phyloP scores from a whole-genome alignment of 2,329 filamentous ascomycete genomes.

The Fusarium heterosporum region DNA sequence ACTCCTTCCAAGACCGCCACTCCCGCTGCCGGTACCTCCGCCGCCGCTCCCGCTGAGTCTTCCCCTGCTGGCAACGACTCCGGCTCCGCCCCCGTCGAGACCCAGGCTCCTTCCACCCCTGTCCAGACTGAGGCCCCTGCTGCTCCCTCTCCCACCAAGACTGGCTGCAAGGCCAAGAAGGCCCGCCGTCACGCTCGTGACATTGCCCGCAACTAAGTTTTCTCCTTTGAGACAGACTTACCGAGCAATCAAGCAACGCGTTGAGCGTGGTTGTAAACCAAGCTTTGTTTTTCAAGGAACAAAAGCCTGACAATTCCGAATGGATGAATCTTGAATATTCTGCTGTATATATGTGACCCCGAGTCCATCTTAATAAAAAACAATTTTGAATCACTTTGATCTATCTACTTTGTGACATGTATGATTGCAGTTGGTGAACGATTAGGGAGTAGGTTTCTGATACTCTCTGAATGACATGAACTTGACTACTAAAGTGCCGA shows the following conservation, averaged over 20 bases:
- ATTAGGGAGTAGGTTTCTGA: no score
- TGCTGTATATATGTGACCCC: conserved; percentile 48
- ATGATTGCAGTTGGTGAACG: no score
- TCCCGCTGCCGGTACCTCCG: conserved; percentile 10
- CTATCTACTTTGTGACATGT: no score
- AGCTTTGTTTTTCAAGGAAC: conserved; percentile 28
- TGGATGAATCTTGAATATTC: conserved; percentile 43
- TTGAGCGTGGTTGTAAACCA: conserved; percentile 38
- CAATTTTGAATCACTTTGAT: neutral
- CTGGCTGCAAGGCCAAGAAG: conserved; percentile 44
- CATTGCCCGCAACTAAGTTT: conserved; percentile 35
- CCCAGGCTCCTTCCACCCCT: conserved; percentile 17
- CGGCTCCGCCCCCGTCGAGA: conserved; percentile 17
- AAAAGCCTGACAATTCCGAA: conserved; percentile 16
- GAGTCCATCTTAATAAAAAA: conserved; percentile 36
- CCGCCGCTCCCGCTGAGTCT: conserved; percentile 26
- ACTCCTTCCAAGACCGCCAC: conserved; percentile 2
- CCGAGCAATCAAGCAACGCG: conserved; percentile 19
- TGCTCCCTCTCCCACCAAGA: conserved; percentile 33
- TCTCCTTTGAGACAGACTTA: conserved; percentile 1
- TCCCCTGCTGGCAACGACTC: conserved; percentile 5
- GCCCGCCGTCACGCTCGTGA: conserved; percentile 44
- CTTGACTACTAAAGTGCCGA: no score
- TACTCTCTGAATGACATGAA: no score
- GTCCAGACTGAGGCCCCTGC: conserved; percentile 27